phyloP scores from a whole-genome alignment of 495 filamentous ascomycete genomes.

The Neurospora sp. region DNA sequence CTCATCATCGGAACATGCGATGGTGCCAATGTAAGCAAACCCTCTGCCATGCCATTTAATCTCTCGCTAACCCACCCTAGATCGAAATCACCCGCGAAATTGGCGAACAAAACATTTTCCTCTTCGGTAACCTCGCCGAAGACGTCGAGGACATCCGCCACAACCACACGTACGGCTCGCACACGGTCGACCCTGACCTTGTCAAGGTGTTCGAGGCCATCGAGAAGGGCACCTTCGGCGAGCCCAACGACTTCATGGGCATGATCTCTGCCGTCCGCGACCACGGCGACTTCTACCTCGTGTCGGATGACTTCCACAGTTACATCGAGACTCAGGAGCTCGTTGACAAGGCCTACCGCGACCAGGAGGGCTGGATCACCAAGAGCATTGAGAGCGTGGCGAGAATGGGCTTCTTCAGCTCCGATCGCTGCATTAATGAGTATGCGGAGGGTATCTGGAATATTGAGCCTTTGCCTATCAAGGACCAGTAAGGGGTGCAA shows the following conservation, averaged over 20 bases:
- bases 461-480: constrained; percentile 58
- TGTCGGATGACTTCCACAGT: constrained; percentile 90
- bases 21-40: constrained; percentile 75
- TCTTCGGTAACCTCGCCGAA: constrained; percentile 93
- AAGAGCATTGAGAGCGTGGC: constrained; percentile 80
- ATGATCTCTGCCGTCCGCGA: constrained; percentile 75
- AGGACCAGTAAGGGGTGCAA: constrained; percentile 2
- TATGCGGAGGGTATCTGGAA: constrained; percentile 98
- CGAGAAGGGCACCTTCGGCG: constrained; percentile 65
- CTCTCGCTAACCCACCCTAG: constrained; percentile 30
- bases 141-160: constrained; percentile 95
- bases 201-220: constrained; percentile 75
- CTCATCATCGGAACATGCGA: constrained; percentile 97
- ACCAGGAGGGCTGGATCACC: constrained; percentile 83
- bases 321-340: constrained; percentile 84
- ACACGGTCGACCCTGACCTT: constrained; percentile 67
- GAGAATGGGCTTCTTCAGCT: constrained; percentile 94
- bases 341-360: constrained; percentile 81
- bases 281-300: constrained; percentile 94
- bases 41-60: background rate
- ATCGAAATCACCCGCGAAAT: constrained; percentile 98
- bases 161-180: constrained; percentile 70
- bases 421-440: constrained; percentile 94
- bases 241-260: constrained; percentile 61
- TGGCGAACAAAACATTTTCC: constrained; percentile 92